Base-by-base conservation (phyloP, 257 asterid genomes). In the Nicotiana sylvestris region DNA sequence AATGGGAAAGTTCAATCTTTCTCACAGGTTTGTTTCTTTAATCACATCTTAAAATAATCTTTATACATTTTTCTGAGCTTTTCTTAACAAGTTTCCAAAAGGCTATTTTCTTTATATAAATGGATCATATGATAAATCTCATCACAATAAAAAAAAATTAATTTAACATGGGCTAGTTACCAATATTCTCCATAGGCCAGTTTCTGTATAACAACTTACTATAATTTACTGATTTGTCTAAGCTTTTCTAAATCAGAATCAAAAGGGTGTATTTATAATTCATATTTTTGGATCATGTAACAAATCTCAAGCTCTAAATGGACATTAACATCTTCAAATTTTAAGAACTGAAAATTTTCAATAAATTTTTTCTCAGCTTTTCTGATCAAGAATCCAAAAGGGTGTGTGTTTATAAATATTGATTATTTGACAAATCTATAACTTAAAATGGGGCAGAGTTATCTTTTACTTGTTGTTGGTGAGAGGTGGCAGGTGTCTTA, bases 1-100 rank as follows among this genome's bases (percentile, higher is more conserved):
- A 89, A 88, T 96, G 96, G 97, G 93, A 58, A 90, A 85, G 25
- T 89, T 92, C 88, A 55, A 89, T 72, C 98, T 96, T 15, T 94
- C 98, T 49, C 99, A 96, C 97, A 91, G 99, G 99, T 88, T 33
- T 2, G 82, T 82, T 25, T 55, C 51, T 4, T 21, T 39, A 6
- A 39, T 58, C 80, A 49, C 1, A 21, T 8, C 18, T 16, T 15
- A 56, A 53, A 8, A 53, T 3, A 9, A 9, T 39, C 9, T 53
- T 53, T 10, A 12, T 53, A 12, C 16, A 53, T 53, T 53, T 53
- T 13, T 4, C 58, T 13, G 18, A 53, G 58, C 6, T 53, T 53
- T 13, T 13, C 15, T 13, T 4, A 3, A 11, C 18, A 53, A 53
- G 58, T 11, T 11, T 53, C 58, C 2, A 53, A 51, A 53, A 13